These are phyloP conservation scores for Plasmodium knowlesi DNA, from an alignment of 169 alveolate species.

Conservation along the genomic window DNA sequence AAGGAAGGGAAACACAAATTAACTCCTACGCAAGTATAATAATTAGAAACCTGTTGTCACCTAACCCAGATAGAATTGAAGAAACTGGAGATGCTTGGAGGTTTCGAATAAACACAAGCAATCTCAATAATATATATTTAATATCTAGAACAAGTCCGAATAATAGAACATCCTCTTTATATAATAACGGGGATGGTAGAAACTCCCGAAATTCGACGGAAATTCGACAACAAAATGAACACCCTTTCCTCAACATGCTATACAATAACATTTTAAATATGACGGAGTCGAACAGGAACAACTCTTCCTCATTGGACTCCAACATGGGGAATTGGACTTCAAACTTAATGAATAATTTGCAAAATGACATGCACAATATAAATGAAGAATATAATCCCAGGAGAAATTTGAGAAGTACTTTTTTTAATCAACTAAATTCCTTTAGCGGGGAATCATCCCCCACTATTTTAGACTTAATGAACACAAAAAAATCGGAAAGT, in stretches of 20 bases:
- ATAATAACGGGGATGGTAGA: not conserved
- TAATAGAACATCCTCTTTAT: not conserved
- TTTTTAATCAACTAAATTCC: not conserved
- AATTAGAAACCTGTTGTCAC: not conserved
- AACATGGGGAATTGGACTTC: not conserved
- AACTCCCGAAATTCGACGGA: not conserved
- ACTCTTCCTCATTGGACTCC: not conserved
- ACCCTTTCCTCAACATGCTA: constrained; percentile 13
- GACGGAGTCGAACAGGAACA: constrained; percentile 3
- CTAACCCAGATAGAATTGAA: not conserved
- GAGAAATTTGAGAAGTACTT: not conserved
- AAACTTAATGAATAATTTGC: not conserved
- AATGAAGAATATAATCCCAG: not conserved
- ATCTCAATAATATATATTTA: not conserved
- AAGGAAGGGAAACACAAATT: not conserved
- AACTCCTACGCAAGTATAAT: not conserved
- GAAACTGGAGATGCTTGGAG: not conserved
- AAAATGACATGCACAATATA: not conserved
- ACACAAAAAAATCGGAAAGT: not conserved
- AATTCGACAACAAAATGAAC: not conserved
- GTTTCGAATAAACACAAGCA: not conserved
- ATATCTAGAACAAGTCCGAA: not conserved
- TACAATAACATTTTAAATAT: constrained; percentile 32
- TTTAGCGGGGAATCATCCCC: not conserved
- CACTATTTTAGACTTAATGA: not conserved